Evolutionary conservation across 129 eudicot species (phyloP), one percentile per base, ranked within the genome.

Genomic region (Ambrosia trifida): DNA sequence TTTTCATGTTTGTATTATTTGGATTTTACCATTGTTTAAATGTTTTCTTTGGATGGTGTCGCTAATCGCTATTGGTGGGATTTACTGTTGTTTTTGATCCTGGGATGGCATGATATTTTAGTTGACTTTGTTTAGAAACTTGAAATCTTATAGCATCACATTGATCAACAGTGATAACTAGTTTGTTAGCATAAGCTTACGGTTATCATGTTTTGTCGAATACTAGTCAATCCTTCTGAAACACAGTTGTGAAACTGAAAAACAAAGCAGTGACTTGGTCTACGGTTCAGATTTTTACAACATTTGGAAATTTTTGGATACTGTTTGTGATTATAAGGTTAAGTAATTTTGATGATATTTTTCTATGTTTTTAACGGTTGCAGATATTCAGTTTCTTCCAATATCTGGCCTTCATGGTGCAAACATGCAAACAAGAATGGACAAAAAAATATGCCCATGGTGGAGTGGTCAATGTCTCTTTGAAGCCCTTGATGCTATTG

Each of bases 321-420:
- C 19, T 49, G 1, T 49, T 51, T 11, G 19, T 51, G 8, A 17
- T 46, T 16, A 28, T 16, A 46, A 59, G 33, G 16, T 49, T 18
- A 44, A 44, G 28, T 43, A 12, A 58, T 28, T 58, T 5, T 36
- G 54, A 9, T 51, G 16, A 74, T 46, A 36, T 68, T 36, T 5
- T 51, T 50, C n/a, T 5, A 24, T 11, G 40, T 31, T 47, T 69
- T 60, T 5, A 50, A 28, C 50, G 7, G 11, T 62, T 81, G 68
- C 87, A 92, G 98, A 92, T 78, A 95, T 92, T 75, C 83, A 69
- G 60, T 89, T 92, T 85, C 91, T 92, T 63, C 98, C 98, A 59
- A 86, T 92, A 68, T 92, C 98, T 75, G 98, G 96, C 32, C 90
- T 92, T 59, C 6, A 41, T 72, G 95, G 96, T 49, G 31, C 84